Conservation (phyloP, 116 monocot species). For the Iris pallida region DNA sequence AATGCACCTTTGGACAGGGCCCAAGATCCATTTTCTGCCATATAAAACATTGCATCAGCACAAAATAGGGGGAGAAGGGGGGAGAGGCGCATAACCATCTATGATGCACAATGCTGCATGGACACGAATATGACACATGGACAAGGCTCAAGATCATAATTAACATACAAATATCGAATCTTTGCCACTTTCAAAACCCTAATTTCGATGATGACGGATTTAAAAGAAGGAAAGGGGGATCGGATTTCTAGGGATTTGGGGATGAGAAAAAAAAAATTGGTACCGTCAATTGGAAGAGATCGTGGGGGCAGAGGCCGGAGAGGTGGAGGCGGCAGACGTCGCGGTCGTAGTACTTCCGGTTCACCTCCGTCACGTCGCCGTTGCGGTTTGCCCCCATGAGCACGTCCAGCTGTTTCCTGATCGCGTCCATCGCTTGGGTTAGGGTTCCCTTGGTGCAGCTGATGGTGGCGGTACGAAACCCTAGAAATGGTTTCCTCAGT, state of each 20-base stretch:
- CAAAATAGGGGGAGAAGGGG: no score
- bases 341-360: constrained; percentile 50
- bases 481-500: background rate
- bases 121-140: no score
- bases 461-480: background rate
- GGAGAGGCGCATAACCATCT: no score
- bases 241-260: background rate
- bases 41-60: no score
- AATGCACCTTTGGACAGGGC: constrained; percentile 90
- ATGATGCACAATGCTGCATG: no score
- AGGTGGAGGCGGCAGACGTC: constrained; percentile 51
- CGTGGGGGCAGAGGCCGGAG: constrained; percentile 51
- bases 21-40: constrained; percentile 95
- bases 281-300: constrained; percentile 61
- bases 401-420: constrained; percentile 27
- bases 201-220: background rate
- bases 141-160: no score
- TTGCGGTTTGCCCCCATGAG: constrained; percentile 25
- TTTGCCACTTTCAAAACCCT: background rate
- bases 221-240: background rate
- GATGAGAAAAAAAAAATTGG: constrained; percentile 1
- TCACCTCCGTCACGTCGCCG: constrained; percentile 23
- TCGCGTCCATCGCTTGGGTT: constrained; percentile 33
- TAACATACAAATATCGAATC: background rate
- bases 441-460: constrained; percentile 8